Percentiles rank a stretch among this genome's conserved stretches.
These are phyloP conservation scores for Acrodontium crateriforme DNA, from an alignment of 2,329 filamentous ascomycete genomes.

Conservation along the genomic window DNA sequence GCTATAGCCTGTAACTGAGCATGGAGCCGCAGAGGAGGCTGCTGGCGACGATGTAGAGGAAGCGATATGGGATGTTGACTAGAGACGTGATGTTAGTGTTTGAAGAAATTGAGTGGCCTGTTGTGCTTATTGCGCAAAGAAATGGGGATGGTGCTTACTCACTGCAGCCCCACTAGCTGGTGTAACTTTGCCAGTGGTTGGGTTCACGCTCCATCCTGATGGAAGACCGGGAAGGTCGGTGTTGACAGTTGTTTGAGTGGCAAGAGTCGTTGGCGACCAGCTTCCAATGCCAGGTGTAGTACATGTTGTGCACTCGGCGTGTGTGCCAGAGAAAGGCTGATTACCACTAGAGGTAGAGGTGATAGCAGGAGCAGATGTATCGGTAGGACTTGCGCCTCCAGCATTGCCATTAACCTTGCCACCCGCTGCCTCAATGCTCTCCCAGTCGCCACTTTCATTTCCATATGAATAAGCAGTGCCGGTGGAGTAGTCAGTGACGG, in stretches of 20 bases:
- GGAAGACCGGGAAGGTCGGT: constrained; percentile 48
- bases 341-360: constrained; percentile 48
- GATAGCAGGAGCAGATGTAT: constrained; percentile 42
- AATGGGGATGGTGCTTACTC: constrained; percentile 37
- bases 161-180: constrained; percentile 55
- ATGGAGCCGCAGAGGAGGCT: constrained; percentile 31
- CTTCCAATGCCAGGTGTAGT: constrained; percentile 8
- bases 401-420: constrained; percentile 51
- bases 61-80: constrained; percentile 38
- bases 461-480: constrained; percentile 73
- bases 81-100: constrained; percentile 15
- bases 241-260: constrained; percentile 27
- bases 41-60: constrained; percentile 39
- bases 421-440: constrained; percentile 67
- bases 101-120: constrained; percentile 8
- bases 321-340: constrained; percentile 54
- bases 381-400: constrained; percentile 39
- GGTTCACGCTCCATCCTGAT: constrained; percentile 62
- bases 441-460: constrained; percentile 58
- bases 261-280: constrained; percentile 28
- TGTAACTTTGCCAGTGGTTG: constrained; percentile 63
- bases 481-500: constrained; percentile 83
- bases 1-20: constrained; percentile 27
- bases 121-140: constrained; percentile 13
- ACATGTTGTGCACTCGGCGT: constrained; percentile 15